A percentile compares a stretch with the other conserved stretches of the same genome.
These are phyloP conservation scores for Citropsis articulata DNA, from an alignment of 345 rosid genomes.

Conservation along the genomic window DNA sequence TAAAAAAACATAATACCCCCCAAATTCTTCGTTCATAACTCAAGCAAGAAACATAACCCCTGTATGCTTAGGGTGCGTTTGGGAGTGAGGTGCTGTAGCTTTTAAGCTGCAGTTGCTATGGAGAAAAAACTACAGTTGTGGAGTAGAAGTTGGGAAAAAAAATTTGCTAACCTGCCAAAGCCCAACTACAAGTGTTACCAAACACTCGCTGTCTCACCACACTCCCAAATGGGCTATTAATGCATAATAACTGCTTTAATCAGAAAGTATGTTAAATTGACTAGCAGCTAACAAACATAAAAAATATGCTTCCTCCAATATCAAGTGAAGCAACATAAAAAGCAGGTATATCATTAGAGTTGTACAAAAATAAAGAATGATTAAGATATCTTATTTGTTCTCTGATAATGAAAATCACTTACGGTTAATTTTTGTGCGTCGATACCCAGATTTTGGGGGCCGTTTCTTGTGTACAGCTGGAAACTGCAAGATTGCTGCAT, in stretches of 20 bases:
- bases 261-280: not conserved
- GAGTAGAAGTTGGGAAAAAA: too few relatives aligned
- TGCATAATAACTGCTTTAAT: not conserved
- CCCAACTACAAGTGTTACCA: too few relatives aligned
- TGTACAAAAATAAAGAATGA: not conserved
- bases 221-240: too few relatives aligned
- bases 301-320: not conserved
- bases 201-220: too few relatives aligned
- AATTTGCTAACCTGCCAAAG: too few relatives aligned
- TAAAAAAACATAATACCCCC: not conserved
- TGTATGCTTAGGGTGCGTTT: too few relatives aligned
- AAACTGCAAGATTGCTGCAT: conserved; percentile 86
- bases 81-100: too few relatives aligned
- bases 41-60: not conserved
- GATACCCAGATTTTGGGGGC: conserved; percentile 80
- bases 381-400: not conserved
- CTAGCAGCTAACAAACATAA: not conserved
- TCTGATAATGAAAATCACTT: conserved; percentile 29
- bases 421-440: conserved; percentile 77
- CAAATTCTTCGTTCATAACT: not conserved
- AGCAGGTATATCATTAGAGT: not conserved
- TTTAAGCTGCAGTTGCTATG: too few relatives aligned
- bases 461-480: conserved; percentile 76
- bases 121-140: too few relatives aligned
- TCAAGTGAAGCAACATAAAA: not conserved